Evolutionary conservation across 148 eudicot species (phyloP).

Genomic region (Camellia lanceoleosa): DNA sequence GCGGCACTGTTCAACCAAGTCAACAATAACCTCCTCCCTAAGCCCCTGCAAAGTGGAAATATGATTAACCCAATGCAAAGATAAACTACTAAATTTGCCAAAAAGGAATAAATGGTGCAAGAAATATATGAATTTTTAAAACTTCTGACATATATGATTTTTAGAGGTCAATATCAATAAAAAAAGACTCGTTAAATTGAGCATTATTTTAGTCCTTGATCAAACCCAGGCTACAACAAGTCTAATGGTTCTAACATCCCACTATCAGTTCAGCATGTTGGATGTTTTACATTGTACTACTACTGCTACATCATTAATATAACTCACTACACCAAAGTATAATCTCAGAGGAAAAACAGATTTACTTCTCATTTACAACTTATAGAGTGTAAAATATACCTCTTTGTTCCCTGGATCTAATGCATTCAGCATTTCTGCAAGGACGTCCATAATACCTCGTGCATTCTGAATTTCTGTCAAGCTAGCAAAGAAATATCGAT

Average conservation of each 20-base stretch:
- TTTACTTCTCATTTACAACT: not conserved
- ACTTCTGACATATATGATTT: not conserved
- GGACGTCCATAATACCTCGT: slow-evolving; percentile 84
- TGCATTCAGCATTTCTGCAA: slow-evolving; percentile 86
- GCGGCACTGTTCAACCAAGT: slow-evolving; percentile 95
- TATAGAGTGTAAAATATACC: slow-evolving; percentile 35
- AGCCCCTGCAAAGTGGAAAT: slow-evolving; percentile 52
- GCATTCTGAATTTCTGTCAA: slow-evolving; percentile 85
- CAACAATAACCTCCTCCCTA: slow-evolving; percentile 86
- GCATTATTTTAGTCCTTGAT: not conserved
- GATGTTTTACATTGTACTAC: not conserved
- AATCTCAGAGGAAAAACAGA: not conserved
- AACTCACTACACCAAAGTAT: not conserved
- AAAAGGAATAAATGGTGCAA: not conserved
- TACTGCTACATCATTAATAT: not conserved
- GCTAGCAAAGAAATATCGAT: slow-evolving; percentile 32
- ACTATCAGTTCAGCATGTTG: not conserved
- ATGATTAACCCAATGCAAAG: not conserved
- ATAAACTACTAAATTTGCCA: not conserved
- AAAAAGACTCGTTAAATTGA: not conserved
- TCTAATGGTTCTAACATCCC: not conserved
- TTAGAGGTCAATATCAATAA: not conserved
- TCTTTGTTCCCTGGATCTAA: slow-evolving; percentile 78
- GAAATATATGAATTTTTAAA: not conserved
- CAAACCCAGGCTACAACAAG: not conserved